Evolutionary conservation across 352 stramenopile genomes (phyloP).

Genomic region (Phytophthora aleatoria): DNA sequence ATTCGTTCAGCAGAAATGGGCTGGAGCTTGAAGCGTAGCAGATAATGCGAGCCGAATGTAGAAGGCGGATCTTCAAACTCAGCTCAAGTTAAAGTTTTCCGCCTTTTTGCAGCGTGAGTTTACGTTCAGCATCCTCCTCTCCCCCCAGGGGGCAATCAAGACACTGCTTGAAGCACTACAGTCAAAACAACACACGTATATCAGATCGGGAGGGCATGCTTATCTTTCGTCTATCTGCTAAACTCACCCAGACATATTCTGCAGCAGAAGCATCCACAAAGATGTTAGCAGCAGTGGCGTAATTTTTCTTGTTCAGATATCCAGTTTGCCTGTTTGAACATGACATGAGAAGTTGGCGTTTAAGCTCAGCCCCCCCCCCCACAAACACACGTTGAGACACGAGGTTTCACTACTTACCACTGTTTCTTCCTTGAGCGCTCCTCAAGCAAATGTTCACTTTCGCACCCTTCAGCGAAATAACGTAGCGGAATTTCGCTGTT

Average conservation of each 20-base stretch:
- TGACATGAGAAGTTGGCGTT: too few species aligned
- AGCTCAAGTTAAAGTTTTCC: too few species aligned
- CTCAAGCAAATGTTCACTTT: slow-evolving; percentile 1
- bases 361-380: too few species aligned
- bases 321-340: neutral
- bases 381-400: too few species aligned
- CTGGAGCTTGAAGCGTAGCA: slow-evolving; percentile 9
- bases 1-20: slow-evolving; percentile 13
- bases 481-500: neutral
- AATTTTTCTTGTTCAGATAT: slow-evolving; percentile 4
- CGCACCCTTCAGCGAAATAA: neutral
- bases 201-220: too few species aligned
- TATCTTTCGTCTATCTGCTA: too few species aligned
- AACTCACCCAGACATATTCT: slow-evolving; percentile 1
- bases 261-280: neutral
- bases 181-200: too few species aligned
- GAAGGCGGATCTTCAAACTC: too few species aligned
- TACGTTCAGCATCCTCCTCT: too few species aligned
- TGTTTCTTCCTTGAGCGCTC: slow-evolving; percentile 1
- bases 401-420: neutral
- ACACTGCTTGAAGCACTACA: too few species aligned
- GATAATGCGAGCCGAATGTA: neutral
- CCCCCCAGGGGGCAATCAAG: too few species aligned
- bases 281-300: neutral
- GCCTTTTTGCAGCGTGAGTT: too few species aligned